Evolutionary conservation across 495 filamentous ascomycete genomes (phyloP), one percentile per base, ranked within the genome.

Genomic region (Evernia prunastri): DNA sequence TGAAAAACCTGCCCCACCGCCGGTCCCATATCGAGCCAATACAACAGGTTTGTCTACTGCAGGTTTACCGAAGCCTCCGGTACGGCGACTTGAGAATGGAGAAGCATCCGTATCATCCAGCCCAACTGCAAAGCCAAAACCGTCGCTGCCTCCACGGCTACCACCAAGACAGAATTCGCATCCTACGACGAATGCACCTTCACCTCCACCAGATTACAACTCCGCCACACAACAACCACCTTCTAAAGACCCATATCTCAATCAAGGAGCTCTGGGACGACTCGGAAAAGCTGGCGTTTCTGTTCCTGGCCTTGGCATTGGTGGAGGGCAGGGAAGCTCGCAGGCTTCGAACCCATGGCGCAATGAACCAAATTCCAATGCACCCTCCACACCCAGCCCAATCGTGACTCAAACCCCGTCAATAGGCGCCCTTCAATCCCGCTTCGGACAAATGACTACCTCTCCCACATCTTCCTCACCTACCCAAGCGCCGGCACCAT

Each of bases 221-320:
- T 68, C 73, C 13, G 71, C 71, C 27, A 56, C 70, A 15, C 66
- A 72, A 29, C 74, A 57, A 64, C 68, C 59, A 51, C 74, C 67
- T 56, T 59, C 42, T 68, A 79, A 60, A 71, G 77, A 70, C 39
- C 6, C 13, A 15, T 72, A 81, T 72, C 69, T 93, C 31, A 92
- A 93, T 63, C 87, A 90, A 69, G 82, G 78, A 4, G 83, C 91
- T 23, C 70, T 89, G 40, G 78, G 76, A 42, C 81, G 91, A 29
- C 79, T 97, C 10, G 82, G 87, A 23, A 82, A 84, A 60, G 87
- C 92, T 9, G 93, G 93, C 5, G 80, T 96, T 51, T 89, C 86
- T 0, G 91, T 97, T 4, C 90, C 93, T 2, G 89, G 82, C 0
- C 78, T 96, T 49, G 88, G 88, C 20, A 95, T 96, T 65, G 86